These are phyloP conservation scores for Coniochaeta sp. DNA, from an alignment of 2,329 filamentous ascomycete genomes.

Conservation along the genomic window DNA sequence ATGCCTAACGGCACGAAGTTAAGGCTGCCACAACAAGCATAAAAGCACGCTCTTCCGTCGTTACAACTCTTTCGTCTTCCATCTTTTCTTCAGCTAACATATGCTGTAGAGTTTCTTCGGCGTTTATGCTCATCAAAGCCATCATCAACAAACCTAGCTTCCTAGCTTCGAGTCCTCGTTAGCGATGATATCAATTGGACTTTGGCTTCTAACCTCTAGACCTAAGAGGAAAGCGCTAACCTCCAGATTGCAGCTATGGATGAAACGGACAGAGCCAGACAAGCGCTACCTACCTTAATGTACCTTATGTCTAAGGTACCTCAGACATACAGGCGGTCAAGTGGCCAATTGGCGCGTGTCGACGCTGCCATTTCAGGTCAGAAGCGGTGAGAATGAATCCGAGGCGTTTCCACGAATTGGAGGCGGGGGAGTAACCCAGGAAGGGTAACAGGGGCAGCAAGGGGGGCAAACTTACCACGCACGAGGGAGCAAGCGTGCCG, in stretches of 20 bases:
- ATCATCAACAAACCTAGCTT: too few species aligned
- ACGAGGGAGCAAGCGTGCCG: background rate
- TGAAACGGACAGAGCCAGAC: background rate
- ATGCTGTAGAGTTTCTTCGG: too few species aligned
- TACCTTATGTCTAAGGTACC: background rate
- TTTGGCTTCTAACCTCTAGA: too few species aligned
- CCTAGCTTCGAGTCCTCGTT: background rate
- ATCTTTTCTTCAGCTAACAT: background rate
- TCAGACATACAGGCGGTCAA: background rate
- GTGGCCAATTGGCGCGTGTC: constrained; percentile 5
- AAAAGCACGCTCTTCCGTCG: constrained; percentile 8
- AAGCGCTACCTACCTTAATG: too few species aligned
- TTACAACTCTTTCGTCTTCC: background rate
- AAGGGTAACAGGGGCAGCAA: background rate
- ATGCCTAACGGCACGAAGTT: background rate
- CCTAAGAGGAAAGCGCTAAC: background rate
- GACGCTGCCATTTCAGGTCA: background rate
- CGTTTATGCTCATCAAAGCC: too few species aligned
- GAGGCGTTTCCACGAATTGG: background rate
- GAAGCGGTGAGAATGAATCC: background rate
- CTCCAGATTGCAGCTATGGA: constrained; percentile 4
- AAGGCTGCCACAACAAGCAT: background rate
- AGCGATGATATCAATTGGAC: too few species aligned
- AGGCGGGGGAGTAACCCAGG: background rate
- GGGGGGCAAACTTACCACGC: background rate